Evolutionary conservation across 257 asterid species (phyloP), one percentile per base, ranked within the genome.

Genomic region (Plantago elongata): DNA sequence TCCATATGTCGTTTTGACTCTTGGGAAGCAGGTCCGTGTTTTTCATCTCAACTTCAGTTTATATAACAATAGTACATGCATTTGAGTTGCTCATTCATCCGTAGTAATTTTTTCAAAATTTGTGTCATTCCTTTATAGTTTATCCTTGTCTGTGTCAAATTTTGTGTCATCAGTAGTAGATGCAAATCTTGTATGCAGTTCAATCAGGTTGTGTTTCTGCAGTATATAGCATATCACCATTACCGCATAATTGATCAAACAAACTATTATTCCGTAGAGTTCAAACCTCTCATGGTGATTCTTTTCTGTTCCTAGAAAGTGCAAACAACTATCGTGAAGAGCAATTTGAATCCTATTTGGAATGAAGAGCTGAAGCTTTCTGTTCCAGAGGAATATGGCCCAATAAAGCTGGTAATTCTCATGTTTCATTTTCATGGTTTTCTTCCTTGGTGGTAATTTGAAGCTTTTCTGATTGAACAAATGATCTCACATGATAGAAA

Each of bases 271-370:
- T 52, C 8, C 18, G 6, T 54, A 37, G 43, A 42, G 51, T 55
- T 47, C 30, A 27, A 51, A 61, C 63, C 29, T 62, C 74, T 78
- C 60, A 51, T 45, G 34, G 54, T 60, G 63, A 65, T 61, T 46
- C 50, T 48, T 72, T 60, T 68, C 51, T 67, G 52, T 78, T 55
- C 51, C 51, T 66, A 93, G 99, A 93, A 81, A 81, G 95, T 49
- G 10, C 95, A 85, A 79, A 89, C 99, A 12, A 27, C 88, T 27
- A 85, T 87, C 57, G 54, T 78, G 63, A 81, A 62, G 77, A 89
- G 99, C 88, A 93, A 87, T 71, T 75, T 93, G 73, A 93, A 89
- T 71, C 99, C 99, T 12, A 75, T 87, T 58, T 89, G 97, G 99
- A 87, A 93, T 46, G 93, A 93, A 76, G 97, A 89, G 55, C 81